Base-by-base conservation (phyloP, 192 early-diverging fungal genomes). In the Coemansia sp. region DNA sequence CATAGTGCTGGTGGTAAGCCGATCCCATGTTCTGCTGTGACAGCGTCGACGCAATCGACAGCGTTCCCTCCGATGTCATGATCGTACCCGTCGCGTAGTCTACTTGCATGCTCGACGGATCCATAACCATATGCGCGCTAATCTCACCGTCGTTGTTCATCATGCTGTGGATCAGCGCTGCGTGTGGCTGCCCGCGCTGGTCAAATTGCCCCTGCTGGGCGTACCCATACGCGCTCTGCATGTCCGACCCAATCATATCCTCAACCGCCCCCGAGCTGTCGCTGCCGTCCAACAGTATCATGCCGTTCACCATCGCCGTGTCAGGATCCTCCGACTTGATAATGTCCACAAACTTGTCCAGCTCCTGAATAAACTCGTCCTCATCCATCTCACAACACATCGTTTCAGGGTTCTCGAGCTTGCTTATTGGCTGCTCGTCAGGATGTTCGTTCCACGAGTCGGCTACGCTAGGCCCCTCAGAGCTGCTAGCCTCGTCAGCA, bases 321-420 rank as follows among this genome's bases (percentile, higher is more conserved):
- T 76, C 79, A 1, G 79, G 73, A 2, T 81, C 74, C 44, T 76
- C 79, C 12, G 68, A 64, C 63, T 66, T 68, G 60, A 81, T 81
- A 8, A 68, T 72, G 44, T 81, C 79, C 4, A 81, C 74, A 61
- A 81, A 73, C 63, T 76, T 81, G 70, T 81, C 79, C 46, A 81
- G 74, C 79, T 81, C 79, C 63, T 64, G 66, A 40, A 73, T 81
- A 60, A 81, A 76, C 61, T 81, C 74, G 31, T 72, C 70, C 47
- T 81, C 74, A 58, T 76, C 70, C 79, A 81, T 81, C 46, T 81
- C 73, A 49, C 71, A 61, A 59, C 64, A 64, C 68, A 74, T 71
- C 24, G 64, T 70, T 6, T 73, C 71, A 3, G 68, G 71, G 20
- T 80, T 65, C 11, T 74, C 72, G 10, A 80, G 71, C 65, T 73